Conservation (phyloP, 371 early-diverging fungal genomes). For the Nematocida sp. region DNA sequence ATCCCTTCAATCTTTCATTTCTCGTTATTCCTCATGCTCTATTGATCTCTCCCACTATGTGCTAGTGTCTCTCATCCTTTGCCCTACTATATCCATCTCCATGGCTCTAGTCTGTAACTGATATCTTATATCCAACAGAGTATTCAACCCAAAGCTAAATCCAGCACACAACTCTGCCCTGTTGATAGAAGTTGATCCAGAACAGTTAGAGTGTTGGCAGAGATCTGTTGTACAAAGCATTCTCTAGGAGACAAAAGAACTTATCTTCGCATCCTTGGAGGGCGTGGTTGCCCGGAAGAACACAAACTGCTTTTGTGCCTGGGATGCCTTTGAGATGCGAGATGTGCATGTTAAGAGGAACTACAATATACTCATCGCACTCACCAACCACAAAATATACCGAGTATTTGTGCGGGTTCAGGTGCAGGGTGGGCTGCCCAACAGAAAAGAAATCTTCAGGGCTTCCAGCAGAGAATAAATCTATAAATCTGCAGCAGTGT, state of each 20-base stretch:
- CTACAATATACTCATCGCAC: slow-evolving; percentile 53
- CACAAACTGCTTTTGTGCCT: slow-evolving; percentile 8
- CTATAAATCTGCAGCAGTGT: slow-evolving; percentile 45
- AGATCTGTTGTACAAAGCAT: neutral
- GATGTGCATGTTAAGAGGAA: slow-evolving; percentile 14
- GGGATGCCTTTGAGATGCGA: slow-evolving; percentile 5
- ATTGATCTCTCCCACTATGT: no score
- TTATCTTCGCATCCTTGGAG: neutral
- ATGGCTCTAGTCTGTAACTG: no score
- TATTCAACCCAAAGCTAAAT: no score
- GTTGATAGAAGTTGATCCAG: no score
- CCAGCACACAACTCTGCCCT: no score
- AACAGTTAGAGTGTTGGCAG: neutral
- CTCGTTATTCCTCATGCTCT: no score
- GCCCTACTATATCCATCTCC: no score
- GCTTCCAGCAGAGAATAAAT: slow-evolving; percentile 46
- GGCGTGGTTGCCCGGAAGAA: slow-evolving; percentile 16
- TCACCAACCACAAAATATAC: slow-evolving; percentile 51
- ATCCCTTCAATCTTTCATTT: no score
- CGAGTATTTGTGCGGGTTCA: slow-evolving; percentile 24
- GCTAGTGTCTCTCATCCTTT: no score
- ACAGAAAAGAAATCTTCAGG: slow-evolving; percentile 60
- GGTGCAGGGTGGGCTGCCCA: slow-evolving; percentile 26
- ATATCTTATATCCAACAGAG: no score
- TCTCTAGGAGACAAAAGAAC: no score